Evolutionary conservation across 176 grass and related monocot genomes (phyloP).

Genomic region (Musa troglodytarum): DNA sequence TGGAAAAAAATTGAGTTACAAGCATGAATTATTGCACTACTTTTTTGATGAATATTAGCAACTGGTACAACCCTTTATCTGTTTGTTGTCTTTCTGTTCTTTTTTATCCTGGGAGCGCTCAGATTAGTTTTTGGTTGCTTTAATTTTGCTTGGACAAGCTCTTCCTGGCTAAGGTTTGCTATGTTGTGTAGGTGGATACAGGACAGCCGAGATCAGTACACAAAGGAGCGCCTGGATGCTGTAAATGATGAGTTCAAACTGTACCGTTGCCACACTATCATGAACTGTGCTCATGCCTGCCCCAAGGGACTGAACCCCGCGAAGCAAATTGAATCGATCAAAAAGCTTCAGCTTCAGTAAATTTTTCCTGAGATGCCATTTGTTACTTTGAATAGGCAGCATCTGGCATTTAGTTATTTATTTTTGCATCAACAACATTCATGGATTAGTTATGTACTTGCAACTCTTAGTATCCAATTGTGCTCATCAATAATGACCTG

Average conservation of each 20-base stretch:
- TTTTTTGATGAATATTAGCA: no score
- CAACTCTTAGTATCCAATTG: neutral
- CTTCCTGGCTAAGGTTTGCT: neutral
- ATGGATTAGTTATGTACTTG: neutral
- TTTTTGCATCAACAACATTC: neutral
- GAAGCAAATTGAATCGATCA: conserved; percentile 80
- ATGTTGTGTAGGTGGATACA: conserved; percentile 76
- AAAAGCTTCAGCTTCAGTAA: conserved; percentile 69
- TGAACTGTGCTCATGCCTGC: conserved; percentile 87
- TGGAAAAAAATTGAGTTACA: no score
- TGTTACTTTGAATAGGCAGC: neutral
- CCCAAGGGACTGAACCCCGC: conserved; percentile 90
- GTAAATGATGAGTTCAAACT: conserved; percentile 98
- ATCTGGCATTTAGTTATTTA: neutral
- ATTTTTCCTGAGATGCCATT: neutral
- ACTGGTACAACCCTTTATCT: no score
- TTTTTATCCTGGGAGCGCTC: no score
- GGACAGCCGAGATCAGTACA: conserved; percentile 95
- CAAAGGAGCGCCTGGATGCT: conserved; percentile 70
- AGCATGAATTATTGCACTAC: no score
- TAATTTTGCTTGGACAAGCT: neutral
- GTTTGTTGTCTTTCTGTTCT: no score
- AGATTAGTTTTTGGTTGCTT: no score
- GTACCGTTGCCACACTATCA: conserved; percentile 92
- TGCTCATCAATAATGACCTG: neutral